Conservation (phyloP, 768 basidiomycete species). For the Russula earlei region DNA sequence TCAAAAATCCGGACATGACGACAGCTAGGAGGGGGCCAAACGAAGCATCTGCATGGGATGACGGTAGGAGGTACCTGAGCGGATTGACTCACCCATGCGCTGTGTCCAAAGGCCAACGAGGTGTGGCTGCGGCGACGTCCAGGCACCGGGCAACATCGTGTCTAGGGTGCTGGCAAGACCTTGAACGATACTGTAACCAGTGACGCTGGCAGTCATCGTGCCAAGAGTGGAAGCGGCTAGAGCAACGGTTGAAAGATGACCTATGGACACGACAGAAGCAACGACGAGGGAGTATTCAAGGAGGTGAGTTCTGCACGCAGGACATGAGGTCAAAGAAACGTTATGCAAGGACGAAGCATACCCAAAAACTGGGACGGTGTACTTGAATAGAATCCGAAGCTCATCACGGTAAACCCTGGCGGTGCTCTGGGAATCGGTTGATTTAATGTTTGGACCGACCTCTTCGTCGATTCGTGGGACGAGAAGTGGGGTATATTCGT, state of each 20-base stretch:
- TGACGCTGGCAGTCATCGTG: slow-evolving; percentile 43
- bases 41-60: neutral
- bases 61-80: neutral
- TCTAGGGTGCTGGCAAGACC: slow-evolving; percentile 83
- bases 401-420: slow-evolving; percentile 47
- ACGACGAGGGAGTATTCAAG: slow-evolving; percentile 83
- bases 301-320: slow-evolving; percentile 49
- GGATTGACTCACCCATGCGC: slow-evolving; percentile 56
- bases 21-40: slow-evolving; percentile 38
- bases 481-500: slow-evolving; percentile 24
- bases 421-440: neutral
- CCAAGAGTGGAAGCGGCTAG: slow-evolving; percentile 61
- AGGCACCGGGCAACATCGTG: slow-evolving; percentile 88
- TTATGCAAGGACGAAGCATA: slow-evolving; percentile 22
- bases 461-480: slow-evolving; percentile 51
- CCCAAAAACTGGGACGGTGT: slow-evolving; percentile 67
- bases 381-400: slow-evolving; percentile 45
- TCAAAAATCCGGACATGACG: slow-evolving; percentile 45
- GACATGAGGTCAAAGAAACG: neutral
- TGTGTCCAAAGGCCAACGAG: slow-evolving; percentile 88
- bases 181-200: slow-evolving; percentile 71
- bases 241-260: slow-evolving; percentile 83
- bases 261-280: slow-evolving; percentile 77
- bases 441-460: slow-evolving; percentile 24
- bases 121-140: slow-evolving; percentile 79